Evolutionary conservation across 2,329 filamentous ascomycete genomes (phyloP).

Genomic region (Phialemonium atrogriseum): DNA sequence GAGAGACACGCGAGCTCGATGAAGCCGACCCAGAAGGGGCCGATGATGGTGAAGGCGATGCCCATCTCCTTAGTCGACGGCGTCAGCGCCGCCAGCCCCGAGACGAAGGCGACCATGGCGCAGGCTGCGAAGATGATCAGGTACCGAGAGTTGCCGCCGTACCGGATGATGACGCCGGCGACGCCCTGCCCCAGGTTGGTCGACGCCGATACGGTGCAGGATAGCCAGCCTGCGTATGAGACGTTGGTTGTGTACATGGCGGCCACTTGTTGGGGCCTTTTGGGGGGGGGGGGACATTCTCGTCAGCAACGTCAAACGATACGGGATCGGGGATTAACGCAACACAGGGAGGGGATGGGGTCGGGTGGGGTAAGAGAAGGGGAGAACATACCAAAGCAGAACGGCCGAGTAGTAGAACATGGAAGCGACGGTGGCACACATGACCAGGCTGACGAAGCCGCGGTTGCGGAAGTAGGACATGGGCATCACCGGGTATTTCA

Average conservation of each 20-base stretch:
- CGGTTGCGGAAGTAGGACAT: constrained; percentile 27
- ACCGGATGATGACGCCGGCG: constrained; percentile 22
- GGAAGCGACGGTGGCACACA: constrained; percentile 24
- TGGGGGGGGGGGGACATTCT: too few relatives aligned
- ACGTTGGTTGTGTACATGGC: constrained; percentile 25
- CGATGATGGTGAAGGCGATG: constrained; percentile 24
- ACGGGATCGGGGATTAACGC: too few relatives aligned
- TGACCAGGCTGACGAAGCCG: constrained; percentile 26
- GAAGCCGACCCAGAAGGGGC: constrained; percentile 26
- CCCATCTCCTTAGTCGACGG: constrained; percentile 20
- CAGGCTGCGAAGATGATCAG: constrained; percentile 27
- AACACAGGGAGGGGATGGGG: too few relatives aligned
- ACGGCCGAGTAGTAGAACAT: constrained; percentile 22
- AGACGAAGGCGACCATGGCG: constrained; percentile 26
- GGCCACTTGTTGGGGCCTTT: constrained; percentile 25
- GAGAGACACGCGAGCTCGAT: constrained; percentile 25
- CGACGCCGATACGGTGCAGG: constrained; percentile 24
- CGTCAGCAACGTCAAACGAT: too few relatives aligned
- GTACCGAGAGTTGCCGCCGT: constrained; percentile 25
- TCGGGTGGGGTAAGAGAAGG: too few relatives aligned
- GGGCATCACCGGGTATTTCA: constrained; percentile 18
- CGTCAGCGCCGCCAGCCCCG: constrained; percentile 24
- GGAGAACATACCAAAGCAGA: constrained; percentile 25
- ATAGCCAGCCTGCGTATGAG: constrained; percentile 25
- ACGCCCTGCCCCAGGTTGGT: constrained; percentile 24